Base-by-base conservation (phyloP, 2,329 filamentous ascomycete genomes). In the Xylariaceae sp. region DNA sequence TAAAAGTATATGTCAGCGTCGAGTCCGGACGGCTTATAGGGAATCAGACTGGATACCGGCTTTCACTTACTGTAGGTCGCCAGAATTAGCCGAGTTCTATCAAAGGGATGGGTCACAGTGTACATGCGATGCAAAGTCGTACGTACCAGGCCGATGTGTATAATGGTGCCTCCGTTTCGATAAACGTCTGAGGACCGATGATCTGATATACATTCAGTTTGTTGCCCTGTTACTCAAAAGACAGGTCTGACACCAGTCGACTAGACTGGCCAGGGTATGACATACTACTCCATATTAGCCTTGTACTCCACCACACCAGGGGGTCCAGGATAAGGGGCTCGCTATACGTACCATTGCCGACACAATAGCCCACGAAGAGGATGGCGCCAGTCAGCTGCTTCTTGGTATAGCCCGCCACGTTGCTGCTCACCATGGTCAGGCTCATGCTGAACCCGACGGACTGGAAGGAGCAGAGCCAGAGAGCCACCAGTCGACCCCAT, bases 401-500 rank as follows among this genome's bases (percentile, higher is more conserved):
- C 49, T 62, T 60, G 4, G 58, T 62, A 27, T 57, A 61, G 4
- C 59, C 59, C 2, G 58, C 59, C 9, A 62, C 51, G 23, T 61
- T 61, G 19, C 54, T 56, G 21, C 56, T 60, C 13, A 61, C 50
- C 53, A 60, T 60, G 4, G 57, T 59, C 38, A 62, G 31, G 30
- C 55, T 57, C 38, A 61, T 52, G 38, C 53, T 59, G 41, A 61
- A 61, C 1, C 57, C 56, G 6, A 61, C 53, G 6, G 55, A 59
- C 12, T 52, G 48, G 36, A 59, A 59, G 9, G 54, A 60, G 40
- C 56, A 59, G 2, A 81, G 59, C 73, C 74, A 78, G 3, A 78
- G 64, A 1, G 69, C 73, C 2, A 78, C 74, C 2, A 79, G 59
- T 1, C 73, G 61, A 2, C 73, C 73, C 74, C 74, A 78, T 56